Evolutionary conservation across 2,329 filamentous ascomycete genomes (phyloP).

Genomic region (Calonectria ilicicola): DNA sequence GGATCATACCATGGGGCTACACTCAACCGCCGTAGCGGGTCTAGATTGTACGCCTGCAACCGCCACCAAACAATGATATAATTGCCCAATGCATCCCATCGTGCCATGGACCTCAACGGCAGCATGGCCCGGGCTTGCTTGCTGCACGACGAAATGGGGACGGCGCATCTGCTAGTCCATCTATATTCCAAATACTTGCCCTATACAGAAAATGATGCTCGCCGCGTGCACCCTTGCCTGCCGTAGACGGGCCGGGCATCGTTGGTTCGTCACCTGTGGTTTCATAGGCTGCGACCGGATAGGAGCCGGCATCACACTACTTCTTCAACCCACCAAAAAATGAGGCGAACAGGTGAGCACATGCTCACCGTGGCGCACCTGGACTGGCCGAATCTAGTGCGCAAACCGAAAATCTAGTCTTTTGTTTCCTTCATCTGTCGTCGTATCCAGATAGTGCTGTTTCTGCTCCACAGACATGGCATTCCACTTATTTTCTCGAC

Average conservation of each 20-base stretch:
- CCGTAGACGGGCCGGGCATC: constrained; percentile 14
- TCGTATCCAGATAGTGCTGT: constrained; percentile 21
- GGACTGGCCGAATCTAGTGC: constrained; percentile 17
- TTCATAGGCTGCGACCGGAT: constrained; percentile 15
- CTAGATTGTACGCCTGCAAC: constrained; percentile 24
- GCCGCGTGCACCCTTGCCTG: neutral
- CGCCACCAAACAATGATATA: constrained; percentile 17
- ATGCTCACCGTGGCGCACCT: constrained; percentile 5
- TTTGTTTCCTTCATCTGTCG: constrained; percentile 25
- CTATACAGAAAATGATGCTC: neutral
- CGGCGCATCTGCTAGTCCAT: constrained; percentile 16
- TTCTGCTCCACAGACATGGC: constrained; percentile 22
- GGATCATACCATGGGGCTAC: constrained; percentile 37
- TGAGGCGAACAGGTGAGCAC: constrained; percentile 1
- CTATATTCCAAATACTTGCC: neutral
- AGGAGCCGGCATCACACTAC: constrained; percentile 14
- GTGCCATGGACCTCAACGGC: constrained; percentile 19
- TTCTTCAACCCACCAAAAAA: neutral
- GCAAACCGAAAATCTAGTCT: constrained; percentile 28
- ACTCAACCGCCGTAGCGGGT: constrained; percentile 26
- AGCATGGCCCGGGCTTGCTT: neutral
- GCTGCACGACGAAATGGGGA: constrained; percentile 19
- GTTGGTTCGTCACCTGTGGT: constrained; percentile 1
- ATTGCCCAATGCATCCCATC: constrained; percentile 14
- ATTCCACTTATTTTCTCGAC: constrained; percentile 21